Evolutionary conservation across 371 early-diverging fungal genomes (phyloP).

Genomic region (Pancytospora philotis): DNA sequence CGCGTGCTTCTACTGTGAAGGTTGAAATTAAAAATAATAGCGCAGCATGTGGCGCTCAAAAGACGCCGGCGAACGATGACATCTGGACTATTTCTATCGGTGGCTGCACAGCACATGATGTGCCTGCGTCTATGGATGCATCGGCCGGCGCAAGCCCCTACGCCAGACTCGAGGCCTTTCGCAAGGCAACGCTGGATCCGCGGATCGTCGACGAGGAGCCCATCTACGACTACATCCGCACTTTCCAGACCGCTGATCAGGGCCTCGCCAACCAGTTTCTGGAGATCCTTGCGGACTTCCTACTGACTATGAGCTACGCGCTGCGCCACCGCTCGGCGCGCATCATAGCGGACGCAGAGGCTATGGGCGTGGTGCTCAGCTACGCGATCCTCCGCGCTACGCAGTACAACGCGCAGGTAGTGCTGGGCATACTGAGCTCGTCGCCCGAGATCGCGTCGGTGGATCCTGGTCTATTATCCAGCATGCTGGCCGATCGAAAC

Average conservation of each 20-base stretch:
- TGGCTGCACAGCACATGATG: too few species aligned
- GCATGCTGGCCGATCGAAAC: neutral
- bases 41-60: too few species aligned
- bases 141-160: too few species aligned
- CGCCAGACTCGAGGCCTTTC: too few species aligned
- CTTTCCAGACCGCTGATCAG: neutral
- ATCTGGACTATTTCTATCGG: too few species aligned
- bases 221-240: neutral
- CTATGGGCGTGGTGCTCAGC: neutral
- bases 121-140: too few species aligned
- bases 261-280: neutral
- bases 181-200: too few species aligned
- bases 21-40: too few species aligned
- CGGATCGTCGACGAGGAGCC: too few species aligned
- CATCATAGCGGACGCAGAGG: neutral
- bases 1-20: too few species aligned
- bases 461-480: neutral
- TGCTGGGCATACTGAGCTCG: neutral
- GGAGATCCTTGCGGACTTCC: neutral
- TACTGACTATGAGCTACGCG: neutral
- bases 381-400: neutral
- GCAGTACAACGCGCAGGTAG: neutral
- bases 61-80: too few species aligned
- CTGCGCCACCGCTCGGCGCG: neutral
- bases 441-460: neutral